Base-by-base conservation (phyloP, 768 basidiomycete genomes). In the Tylopilus rubrobrunneus region DNA sequence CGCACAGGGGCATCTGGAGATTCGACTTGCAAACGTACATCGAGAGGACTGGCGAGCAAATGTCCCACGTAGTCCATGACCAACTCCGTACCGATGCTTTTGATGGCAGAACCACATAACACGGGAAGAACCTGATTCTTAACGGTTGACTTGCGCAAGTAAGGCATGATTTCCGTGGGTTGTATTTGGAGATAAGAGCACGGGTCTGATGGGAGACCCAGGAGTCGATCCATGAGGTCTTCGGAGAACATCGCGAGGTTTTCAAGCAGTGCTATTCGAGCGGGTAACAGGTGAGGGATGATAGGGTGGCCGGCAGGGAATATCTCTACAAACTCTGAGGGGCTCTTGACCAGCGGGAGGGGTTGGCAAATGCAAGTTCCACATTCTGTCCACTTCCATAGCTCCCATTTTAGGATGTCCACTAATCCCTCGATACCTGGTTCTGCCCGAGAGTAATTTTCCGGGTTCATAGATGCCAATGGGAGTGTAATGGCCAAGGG, bases 361-460 rank as follows among this genome's bases (percentile, higher is more conserved):
- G 73, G 56, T 44, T 70, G 67, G 36, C 74, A 63, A 10, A 73
- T 71, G 29, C 71, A 67, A 7, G 72, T 57, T n/a, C 81, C 83
- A 39, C 78, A 75, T 15, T 73, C 62, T 45, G 79, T 70, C 84
- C 86, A 92, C 67, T 78, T 83, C 87, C 87, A 93, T 45, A 92
- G 68, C 54, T 87, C 82, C 89, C 92, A 93, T 56, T 84, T 84
- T 33, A 92, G 80, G 17, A 94, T 76, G 66, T 94, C 92, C 1
- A 93, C 83, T 19, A 94, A 66, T 3, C 92, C 92, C 63, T 85
- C 79, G n/a, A 94, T 80, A 1, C 92, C 92, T 8, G 92, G 89
- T 63, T 92, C 90, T 1, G 83, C 92, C 44, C 77, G 78, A 19
- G 69, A 62, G 62, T 94, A 94, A 58, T 85, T 79, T 17, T 71